phyloP scores from a whole-genome alignment of 2,329 filamentous ascomycete species.

The Aphanoascus verrucosus region DNA sequence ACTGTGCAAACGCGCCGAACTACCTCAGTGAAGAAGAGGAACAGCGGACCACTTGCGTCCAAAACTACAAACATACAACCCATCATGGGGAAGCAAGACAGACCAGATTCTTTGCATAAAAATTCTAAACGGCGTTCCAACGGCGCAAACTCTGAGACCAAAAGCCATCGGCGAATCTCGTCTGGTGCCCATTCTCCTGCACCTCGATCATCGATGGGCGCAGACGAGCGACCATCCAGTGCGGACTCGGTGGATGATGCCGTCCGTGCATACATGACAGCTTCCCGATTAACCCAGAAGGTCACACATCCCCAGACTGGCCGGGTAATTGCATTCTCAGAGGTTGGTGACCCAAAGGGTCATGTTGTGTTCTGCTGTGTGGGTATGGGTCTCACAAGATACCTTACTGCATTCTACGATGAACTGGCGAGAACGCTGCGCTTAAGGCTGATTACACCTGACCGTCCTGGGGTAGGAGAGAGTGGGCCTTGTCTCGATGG shows the following conservation, averaged over 20 bases:
- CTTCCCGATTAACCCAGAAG: conserved; percentile 75
- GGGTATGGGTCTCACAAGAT: conserved; percentile 92
- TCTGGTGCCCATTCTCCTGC: conserved; percentile 14
- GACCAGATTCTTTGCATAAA: conserved; percentile 22
- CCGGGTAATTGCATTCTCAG: conserved; percentile 84
- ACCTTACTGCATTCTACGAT: conserved; percentile 94
- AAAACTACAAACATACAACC: conserved; percentile 23
- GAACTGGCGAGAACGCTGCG: conserved; percentile 83
- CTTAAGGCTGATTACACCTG: conserved; percentile 81
- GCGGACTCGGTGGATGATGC: conserved; percentile 81
- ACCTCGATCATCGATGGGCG: conserved; percentile 3
- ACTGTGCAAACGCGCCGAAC: conserved; percentile 52
- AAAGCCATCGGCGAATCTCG: conserved; percentile 32
- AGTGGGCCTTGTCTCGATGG: conserved; percentile 76
- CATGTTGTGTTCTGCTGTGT: conserved; percentile 93
- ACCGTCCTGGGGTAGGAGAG: conserved; percentile 85
- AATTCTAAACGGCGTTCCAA: conserved; percentile 24
- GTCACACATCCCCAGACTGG: conserved; percentile 78
- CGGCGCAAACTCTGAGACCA: conserved; percentile 19
- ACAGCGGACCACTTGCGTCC: conserved; percentile 21
- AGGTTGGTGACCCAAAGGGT: conserved; percentile 85
- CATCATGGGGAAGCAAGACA: conserved; percentile 19
- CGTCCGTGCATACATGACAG: conserved; percentile 73
- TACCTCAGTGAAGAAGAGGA: conserved; percentile 24
- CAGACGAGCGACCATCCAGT: conserved; percentile 51